These are phyloP conservation scores for Coemansia erecta DNA, from an alignment of 192 early-diverging fungal species.

Conservation along the genomic window DNA sequence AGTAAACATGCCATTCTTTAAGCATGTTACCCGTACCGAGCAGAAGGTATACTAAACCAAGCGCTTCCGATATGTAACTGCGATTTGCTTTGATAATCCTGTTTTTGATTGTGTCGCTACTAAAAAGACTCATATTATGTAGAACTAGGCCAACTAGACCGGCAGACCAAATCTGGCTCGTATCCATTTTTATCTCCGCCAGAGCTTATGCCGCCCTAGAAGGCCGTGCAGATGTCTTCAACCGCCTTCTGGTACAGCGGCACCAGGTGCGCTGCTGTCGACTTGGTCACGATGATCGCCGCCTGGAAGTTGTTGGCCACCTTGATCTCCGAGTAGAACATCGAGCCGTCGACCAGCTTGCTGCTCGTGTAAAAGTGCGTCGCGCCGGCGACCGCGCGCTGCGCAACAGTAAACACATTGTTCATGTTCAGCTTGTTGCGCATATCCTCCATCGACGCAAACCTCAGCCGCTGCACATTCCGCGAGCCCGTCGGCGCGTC, in stretches of 20 bases:
- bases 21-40: too few relatives aligned
- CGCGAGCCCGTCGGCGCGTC: conserved; percentile 27
- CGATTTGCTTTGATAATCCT: not conserved
- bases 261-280: conserved; percentile 29
- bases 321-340: conserved; percentile 65
- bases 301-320: conserved; percentile 52
- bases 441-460: conserved; percentile 49
- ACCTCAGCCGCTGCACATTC: conserved; percentile 29
- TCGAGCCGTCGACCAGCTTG: conserved; percentile 56
- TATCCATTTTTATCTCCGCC: too few relatives aligned
- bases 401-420: conserved; percentile 67
- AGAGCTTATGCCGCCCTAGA: conserved; percentile 7
- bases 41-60: too few relatives aligned
- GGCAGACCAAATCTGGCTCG: too few relatives aligned
- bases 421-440: conserved; percentile 57
- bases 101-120: too few relatives aligned
- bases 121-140: not conserved
- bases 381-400: conserved; percentile 54
- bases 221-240: conserved; percentile 49
- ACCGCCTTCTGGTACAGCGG: conserved; percentile 50
- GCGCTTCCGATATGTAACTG: too few relatives aligned
- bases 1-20: too few relatives aligned
- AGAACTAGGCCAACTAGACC: not conserved
- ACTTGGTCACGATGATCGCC: conserved; percentile 46
- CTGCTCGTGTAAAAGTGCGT: conserved; percentile 63